Evolutionary conservation across 805 yeast species (phyloP), one percentile per base, ranked within the genome.

Genomic region (Saccharomyces eubayanus): DNA sequence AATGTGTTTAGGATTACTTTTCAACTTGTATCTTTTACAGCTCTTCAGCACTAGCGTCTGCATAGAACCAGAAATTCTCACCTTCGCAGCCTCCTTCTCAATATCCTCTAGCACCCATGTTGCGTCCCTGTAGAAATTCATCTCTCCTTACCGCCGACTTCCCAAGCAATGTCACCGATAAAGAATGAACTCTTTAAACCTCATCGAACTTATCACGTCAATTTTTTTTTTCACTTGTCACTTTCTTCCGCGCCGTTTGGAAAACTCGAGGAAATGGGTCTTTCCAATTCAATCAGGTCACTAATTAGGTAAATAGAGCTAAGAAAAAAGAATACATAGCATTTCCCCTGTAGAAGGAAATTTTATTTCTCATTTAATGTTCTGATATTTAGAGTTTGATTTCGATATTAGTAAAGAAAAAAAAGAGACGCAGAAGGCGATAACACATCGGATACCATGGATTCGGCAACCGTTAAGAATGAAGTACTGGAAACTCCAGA

Each of bases 1-100:
- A 1, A 91, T 72, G 65, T 92, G 97, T 62, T 87, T 88, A 1
- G 97, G 96, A 55, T 89, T 81, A 0, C 83, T 73, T 62, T 78
- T 74, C 53, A 84, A 66, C 60, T 74, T 75, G 52, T 73, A 75
- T 47, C 68, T 70, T 55, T 72, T 78, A 6, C 82, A 68, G 1
- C 78, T 74, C 46, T 75, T 78, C 62, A 82, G 77, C 3, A 84
- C 76, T 28, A 84, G 65, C 4, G 74, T 71, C 57, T 79, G 82
- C 48, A 83, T 62, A 0, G 87, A 80, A 0, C 87, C 87, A 24
- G 77, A 74, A 50, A 67, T 60, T 43, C 62, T 53, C 48, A 69
- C 70, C 51, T 56, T 69, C 55, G 61, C 53, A 30, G 64, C 67
- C 52, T 62, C 66, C 30, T 60, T 53, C 48, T 67, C 69, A 20